Evolutionary conservation across 176 grass and related monocot species (phyloP).

Genomic region (Bromus sterilis): DNA sequence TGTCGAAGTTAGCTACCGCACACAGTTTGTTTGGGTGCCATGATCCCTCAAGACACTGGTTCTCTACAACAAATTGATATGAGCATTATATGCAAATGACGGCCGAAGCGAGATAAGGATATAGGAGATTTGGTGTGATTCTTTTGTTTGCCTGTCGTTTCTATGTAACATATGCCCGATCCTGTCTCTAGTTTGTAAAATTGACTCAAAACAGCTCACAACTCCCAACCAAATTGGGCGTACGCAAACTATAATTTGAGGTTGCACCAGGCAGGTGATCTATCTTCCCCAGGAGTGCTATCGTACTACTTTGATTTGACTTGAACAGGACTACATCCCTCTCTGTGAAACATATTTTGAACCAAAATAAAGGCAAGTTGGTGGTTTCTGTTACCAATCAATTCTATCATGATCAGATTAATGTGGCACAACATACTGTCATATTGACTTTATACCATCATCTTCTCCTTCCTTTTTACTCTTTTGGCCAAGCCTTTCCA

Average conservation of each 20-base stretch:
- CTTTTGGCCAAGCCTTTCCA: not conserved
- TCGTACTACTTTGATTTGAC: not conserved
- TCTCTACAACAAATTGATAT: not conserved
- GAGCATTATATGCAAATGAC: not conserved
- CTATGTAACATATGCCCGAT: not conserved
- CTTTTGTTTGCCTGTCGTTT: not conserved
- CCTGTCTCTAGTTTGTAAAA: not conserved
- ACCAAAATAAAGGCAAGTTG: slow-evolving; percentile 7
- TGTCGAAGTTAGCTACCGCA: not conserved
- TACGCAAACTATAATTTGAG: slow-evolving; percentile 2
- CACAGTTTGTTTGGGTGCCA: not conserved
- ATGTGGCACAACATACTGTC: slow-evolving; percentile 14
- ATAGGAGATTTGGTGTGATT: not conserved
- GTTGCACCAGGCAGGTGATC: slow-evolving; percentile 5
- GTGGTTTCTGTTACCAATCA: slow-evolving; percentile 18
- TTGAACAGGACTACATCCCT: not conserved
- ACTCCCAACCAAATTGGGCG: not conserved
- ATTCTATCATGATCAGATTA: slow-evolving; percentile 23
- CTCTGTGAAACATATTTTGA: not conserved
- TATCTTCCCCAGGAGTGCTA: slow-evolving; percentile 6
- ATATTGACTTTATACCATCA: not conserved
- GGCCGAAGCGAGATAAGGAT: not conserved
- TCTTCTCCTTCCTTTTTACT: not conserved
- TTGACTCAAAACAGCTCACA: not conserved
- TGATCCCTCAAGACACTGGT: not conserved